Conservation (phyloP, 805 yeast genomes). For the Cyberlindnera veronae region DNA sequence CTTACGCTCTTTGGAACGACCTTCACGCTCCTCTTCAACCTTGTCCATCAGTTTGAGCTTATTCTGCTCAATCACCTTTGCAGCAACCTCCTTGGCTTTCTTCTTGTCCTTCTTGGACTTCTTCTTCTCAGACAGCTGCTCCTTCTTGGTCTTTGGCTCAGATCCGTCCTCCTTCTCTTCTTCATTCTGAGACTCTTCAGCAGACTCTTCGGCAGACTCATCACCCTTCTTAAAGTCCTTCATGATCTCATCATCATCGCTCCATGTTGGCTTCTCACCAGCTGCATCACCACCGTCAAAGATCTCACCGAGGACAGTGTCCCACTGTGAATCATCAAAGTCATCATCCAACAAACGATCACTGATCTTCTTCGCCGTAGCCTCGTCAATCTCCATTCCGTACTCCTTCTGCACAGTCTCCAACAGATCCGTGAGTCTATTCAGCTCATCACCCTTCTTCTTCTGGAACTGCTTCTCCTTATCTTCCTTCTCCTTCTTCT, state of each 20-base stretch:
- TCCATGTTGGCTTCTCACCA: slow-evolving; percentile 60
- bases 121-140: slow-evolving; percentile 54
- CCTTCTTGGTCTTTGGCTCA: slow-evolving; percentile 44
- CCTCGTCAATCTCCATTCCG: slow-evolving; percentile 48
- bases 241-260: slow-evolving; percentile 54
- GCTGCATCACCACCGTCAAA: slow-evolving; percentile 74
- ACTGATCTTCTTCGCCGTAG: slow-evolving; percentile 63
- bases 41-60: slow-evolving; percentile 63
- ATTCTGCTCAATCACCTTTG: slow-evolving; percentile 73
- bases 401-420: slow-evolving; percentile 40
- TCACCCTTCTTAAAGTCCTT: slow-evolving; percentile 39
- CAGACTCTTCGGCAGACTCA: slow-evolving; percentile 35
- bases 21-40: slow-evolving; percentile 56
- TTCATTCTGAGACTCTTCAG: slow-evolving; percentile 32
- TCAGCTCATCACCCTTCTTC: slow-evolving; percentile 73
- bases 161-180: slow-evolving; percentile 40
- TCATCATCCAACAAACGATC: slow-evolving; percentile 80
- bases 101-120: slow-evolving; percentile 59
- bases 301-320: slow-evolving; percentile 73
- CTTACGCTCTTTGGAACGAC: slow-evolving; percentile 48
- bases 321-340: slow-evolving; percentile 91
- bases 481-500: slow-evolving; percentile 47
- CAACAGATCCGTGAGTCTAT: slow-evolving; percentile 67
- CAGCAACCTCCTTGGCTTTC: slow-evolving; percentile 63
- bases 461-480: slow-evolving; percentile 60